These are phyloP conservation scores for Protomyces macrosporus DNA, from an alignment of 1,139 yeast species.

Conservation along the genomic window DNA sequence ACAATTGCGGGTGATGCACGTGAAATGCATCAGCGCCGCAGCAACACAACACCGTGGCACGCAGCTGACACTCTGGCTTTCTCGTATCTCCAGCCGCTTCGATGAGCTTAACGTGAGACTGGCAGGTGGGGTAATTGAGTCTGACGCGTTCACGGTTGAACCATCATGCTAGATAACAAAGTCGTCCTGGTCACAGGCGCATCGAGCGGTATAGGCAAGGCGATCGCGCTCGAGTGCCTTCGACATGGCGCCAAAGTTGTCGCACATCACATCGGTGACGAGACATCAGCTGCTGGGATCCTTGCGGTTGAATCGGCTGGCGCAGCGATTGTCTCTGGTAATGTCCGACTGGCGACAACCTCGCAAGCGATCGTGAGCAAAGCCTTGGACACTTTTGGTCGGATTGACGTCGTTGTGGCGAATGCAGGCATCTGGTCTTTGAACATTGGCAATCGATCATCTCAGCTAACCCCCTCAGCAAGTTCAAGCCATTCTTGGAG, in stretches of 20 bases:
- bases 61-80: too few relatives aligned
- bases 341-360: slow-evolving; percentile 44
- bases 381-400: slow-evolving; percentile 43
- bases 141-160: neutral
- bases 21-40: too few relatives aligned
- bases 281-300: neutral
- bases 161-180: slow-evolving; percentile 24
- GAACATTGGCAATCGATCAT: neutral
- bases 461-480: slow-evolving; percentile 9
- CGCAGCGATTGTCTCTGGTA: slow-evolving; percentile 42
- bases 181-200: slow-evolving; percentile 42
- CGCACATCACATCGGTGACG: slow-evolving; percentile 35
- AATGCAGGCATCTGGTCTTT: slow-evolving; percentile 46
- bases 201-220: slow-evolving; percentile 43
- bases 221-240: slow-evolving; percentile 41
- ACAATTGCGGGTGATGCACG: too few relatives aligned
- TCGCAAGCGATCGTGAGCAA: slow-evolving; percentile 39
- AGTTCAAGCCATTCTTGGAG: slow-evolving; percentile 41
- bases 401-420: slow-evolving; percentile 45
- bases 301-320: neutral
- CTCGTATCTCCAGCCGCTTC: too few relatives aligned
- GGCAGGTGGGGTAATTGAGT: neutral
- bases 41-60: too few relatives aligned
- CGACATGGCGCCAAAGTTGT: slow-evolving; percentile 34
- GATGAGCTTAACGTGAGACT: too few relatives aligned